phyloP scores from a whole-genome alignment of 2,329 filamentous ascomycete species.

The Fusarium verticillioides region DNA sequence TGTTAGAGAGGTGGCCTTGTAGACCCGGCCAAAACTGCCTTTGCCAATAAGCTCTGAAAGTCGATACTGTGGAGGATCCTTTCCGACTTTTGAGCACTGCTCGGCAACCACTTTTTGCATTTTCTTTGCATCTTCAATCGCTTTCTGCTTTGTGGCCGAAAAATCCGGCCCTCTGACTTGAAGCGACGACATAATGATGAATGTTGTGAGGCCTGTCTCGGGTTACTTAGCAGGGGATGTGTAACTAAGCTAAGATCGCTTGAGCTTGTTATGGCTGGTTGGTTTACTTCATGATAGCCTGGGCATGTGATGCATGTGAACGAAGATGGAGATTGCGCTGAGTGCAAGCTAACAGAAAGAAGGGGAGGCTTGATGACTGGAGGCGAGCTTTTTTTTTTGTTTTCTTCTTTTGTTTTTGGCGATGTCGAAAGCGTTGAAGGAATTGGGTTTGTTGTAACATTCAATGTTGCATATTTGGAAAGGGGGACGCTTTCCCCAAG shows the following conservation, averaged over 20 bases:
- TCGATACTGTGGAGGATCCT: constrained; percentile 72
- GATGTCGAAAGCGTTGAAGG: constrained; percentile 27
- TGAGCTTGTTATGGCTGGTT: constrained; percentile 7
- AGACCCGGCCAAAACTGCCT: constrained; percentile 78
- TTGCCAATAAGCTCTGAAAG: constrained; percentile 80
- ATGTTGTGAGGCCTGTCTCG: constrained; percentile 15
- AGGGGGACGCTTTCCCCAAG: constrained; percentile 30
- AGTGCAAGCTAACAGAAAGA: constrained; percentile 5
- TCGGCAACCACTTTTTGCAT: constrained; percentile 74
- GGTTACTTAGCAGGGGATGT: constrained; percentile 18
- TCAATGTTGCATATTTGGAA: constrained; percentile 23
- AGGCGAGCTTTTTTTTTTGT: not conserved
- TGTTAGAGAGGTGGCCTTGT: constrained; percentile 66
- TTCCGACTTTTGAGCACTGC: constrained; percentile 67
- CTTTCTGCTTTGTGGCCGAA: constrained; percentile 65
- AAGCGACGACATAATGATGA: constrained; percentile 54
- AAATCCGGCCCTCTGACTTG: constrained; percentile 56
- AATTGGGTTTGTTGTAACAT: constrained; percentile 19
- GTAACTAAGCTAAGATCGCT: constrained; percentile 18
- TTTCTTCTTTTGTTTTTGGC: not conserved
- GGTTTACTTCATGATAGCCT: constrained; percentile 36
- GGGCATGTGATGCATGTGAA: not conserved
- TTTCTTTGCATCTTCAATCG: constrained; percentile 75
- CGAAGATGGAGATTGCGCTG: not conserved
- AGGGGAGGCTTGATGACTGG: not conserved